Evolutionary conservation across 192 early-diverging fungal species (phyloP).

Genomic region (Backusella parvicylindrica): DNA sequence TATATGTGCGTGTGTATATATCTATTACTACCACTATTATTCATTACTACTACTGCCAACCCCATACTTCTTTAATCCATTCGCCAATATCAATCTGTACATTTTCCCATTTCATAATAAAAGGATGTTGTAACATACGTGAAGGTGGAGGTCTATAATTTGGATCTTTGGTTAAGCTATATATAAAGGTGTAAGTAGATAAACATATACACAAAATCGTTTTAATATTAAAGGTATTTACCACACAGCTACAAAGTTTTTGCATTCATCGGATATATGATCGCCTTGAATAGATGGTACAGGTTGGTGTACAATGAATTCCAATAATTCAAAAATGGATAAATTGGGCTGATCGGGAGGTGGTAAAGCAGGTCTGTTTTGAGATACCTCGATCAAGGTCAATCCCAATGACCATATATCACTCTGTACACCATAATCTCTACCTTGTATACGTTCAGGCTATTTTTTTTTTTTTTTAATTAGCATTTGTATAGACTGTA

Average conservation of each 20-base stretch:
- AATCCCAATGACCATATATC: conserved; percentile 98
- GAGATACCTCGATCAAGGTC: conserved; percentile 90
- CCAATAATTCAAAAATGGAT: conserved; percentile 89
- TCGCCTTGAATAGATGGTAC: conserved; percentile 65
- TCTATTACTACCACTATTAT: not conserved
- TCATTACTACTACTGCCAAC: conserved; percentile 20
- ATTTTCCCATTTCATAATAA: conserved; percentile 58
- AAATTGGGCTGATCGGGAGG: conserved; percentile 51
- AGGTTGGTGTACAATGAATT: conserved; percentile 89
- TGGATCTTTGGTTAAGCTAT: conserved; percentile 75
- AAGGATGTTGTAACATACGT: conserved; percentile 66
- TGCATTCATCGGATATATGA: conserved; percentile 52
- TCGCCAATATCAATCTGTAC: conserved; percentile 58
- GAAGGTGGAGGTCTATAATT: conserved; percentile 61
- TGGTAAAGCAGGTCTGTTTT: conserved; percentile 91
- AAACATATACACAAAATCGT: too few relatives aligned
- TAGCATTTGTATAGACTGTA: not conserved
- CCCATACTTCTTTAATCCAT: conserved; percentile 38
- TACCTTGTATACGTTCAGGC: conserved; percentile 96
- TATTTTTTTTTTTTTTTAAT: conserved; percentile 21
- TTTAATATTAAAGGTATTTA: too few relatives aligned
- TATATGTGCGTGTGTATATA: not conserved
- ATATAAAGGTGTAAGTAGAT: not conserved
- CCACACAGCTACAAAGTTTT: conserved; percentile 72
- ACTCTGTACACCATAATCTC: conserved; percentile 81